phyloP scores from a whole-genome alignment of 305 asterid genomes.

The Fraxinus albicans region DNA sequence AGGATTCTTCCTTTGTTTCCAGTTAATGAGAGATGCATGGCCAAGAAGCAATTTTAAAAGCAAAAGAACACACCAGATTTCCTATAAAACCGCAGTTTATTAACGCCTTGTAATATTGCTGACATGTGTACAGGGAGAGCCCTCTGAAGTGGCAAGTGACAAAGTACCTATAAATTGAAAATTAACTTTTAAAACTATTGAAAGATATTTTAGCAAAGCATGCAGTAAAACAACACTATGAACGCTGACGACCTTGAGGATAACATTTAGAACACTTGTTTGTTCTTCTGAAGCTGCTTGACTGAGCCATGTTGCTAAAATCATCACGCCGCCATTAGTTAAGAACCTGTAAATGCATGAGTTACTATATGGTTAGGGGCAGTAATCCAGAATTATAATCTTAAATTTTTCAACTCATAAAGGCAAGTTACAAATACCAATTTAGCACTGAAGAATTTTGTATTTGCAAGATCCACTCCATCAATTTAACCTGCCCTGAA shows the following conservation, averaged over 20 bases:
- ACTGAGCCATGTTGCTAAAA: conserved; percentile 90
- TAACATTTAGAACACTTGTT: conserved; percentile 62
- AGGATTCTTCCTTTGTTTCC: neutral
- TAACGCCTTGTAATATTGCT: conserved; percentile 87
- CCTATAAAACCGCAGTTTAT: conserved; percentile 81
- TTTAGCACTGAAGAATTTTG: conserved; percentile 62
- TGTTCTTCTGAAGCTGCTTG: conserved; percentile 91
- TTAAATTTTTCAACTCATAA: conserved; percentile 13
- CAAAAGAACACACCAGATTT: conserved; percentile 70
- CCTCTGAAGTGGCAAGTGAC: conserved; percentile 79
- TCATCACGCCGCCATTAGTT: conserved; percentile 79
- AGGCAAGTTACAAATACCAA: conserved; percentile 51
- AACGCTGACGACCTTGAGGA: conserved; percentile 57
- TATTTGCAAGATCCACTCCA: conserved; percentile 75
- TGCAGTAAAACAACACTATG: neutral
- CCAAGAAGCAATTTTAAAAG: conserved; percentile 18
- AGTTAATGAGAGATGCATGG: conserved; percentile 10
- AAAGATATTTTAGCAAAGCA: conserved; percentile 21
- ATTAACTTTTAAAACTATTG: conserved; percentile 18
- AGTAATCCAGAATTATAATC: neutral
- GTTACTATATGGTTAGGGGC: conserved; percentile 11
- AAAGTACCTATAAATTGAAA: conserved; percentile 59
- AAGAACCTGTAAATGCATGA: conserved; percentile 62
- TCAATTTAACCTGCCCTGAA: conserved; percentile 81
- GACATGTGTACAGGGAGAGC: conserved; percentile 92